Evolutionary conservation across 441 rosid genomes (phyloP), one percentile per base, ranked within the genome.

Genomic region (Erodium trifolium): DNA sequence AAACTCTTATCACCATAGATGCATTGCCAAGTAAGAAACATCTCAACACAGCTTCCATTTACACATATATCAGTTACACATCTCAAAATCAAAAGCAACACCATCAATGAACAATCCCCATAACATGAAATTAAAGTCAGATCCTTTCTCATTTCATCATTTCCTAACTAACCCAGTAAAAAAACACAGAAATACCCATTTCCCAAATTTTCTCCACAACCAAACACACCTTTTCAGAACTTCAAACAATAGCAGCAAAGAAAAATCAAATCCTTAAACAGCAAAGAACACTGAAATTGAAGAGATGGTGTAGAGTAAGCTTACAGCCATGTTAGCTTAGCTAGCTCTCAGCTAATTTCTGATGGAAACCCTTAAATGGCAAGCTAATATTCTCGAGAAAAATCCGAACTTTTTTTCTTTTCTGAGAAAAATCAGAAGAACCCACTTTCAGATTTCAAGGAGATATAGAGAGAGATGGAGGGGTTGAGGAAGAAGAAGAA

Each of bases 301-400:
- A 51, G 59, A 51, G 59, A 14, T 13, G 18, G 11, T 63, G 18
- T 5, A 41, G 62, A 2, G 11, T 37, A 10, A 67, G 75, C 89
- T 80, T 74, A 85, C 89, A 27, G 85, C 81, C 89, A 85, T 83
- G 59, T 4, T 51, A 13, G 68, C 41, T 23, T 34, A 34, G 37
- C 70, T 57, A 71, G 12, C 67, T 65, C 73, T 63, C 65, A 72
- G 73, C 76, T 73, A 57, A 65, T 67, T 17, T 60, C 68, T 76
- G 45, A 73, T 68, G 11, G 19, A 60, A 68, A 49, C 34, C 47
- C 66, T 69, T 59, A 65, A 75, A 69, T 34, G 16, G 73, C 43
- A 67, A 69, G 65, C 55, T 62, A 47, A 59, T 43, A 47, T 51
- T 51, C 17, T 14, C 18, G 59, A 77, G 19, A 31, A 41, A 65